Evolutionary conservation across 2,329 filamentous ascomycete species (phyloP), one percentile per base, ranked within the genome.

Genomic region (Xenoacremonium recifei): DNA sequence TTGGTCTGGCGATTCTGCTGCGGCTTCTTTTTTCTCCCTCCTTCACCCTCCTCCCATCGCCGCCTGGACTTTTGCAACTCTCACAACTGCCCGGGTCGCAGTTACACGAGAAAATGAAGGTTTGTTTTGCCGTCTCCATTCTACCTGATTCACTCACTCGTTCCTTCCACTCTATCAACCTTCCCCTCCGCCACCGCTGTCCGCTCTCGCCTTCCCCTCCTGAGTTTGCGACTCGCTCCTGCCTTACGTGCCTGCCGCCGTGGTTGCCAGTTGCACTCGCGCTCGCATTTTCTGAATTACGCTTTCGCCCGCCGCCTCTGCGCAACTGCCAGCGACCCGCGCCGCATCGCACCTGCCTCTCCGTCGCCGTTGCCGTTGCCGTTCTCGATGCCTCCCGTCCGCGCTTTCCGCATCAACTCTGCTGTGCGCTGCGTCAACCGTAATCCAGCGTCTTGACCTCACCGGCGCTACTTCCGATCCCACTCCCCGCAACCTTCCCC

Each of bases 41-140:
- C 9, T 6, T 32, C 30, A 10, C 9, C 30, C 30, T 16, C 30
- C 30, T 27, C 13, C 23, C 23, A 27, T 13, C 9, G 13, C 23
- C 13, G 23, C 23, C 9, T 9, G 9, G 9, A 32, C 30, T 16
- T 16, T 7, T 7, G 10, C 9, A 10, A 32, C 30, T 6, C 30
- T 32, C 30, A 32, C 30, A 6, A 32, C 30, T 32, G 9, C 30
- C 30, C 9, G 6, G 9, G 30, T 16, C 30, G 30, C 30, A 34
- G 32, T 34, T 19, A 34, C 32, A 34, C 32, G n/a, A 34, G 32
- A n/a, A n/a, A n/a, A 34, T 34, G 32, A 34, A 34, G 32, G 32
- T 34, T 34, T 18, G 32, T 34, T n/a, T n/a, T n/a, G n/a, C n/a
- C n/a, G n/a, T n/a, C n/a, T n/a, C 6, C 29, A 31, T 31, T 31